Conservation (phyloP, 2,329 filamentous ascomycete species). For the Helotiales sp. region DNA sequence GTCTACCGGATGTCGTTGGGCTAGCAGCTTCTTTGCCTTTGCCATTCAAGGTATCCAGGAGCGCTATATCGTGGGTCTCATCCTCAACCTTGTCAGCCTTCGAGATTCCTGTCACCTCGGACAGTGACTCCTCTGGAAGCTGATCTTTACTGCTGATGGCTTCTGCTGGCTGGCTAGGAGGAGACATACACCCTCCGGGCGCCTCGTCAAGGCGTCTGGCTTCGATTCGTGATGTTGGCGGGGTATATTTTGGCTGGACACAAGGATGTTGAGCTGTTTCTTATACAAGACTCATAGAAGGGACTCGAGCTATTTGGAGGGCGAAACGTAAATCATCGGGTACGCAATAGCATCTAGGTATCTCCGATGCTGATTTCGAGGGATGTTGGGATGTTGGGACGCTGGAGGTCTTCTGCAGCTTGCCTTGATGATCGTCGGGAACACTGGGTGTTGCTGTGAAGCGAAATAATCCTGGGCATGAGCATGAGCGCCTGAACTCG, state of each 20-base stretch:
- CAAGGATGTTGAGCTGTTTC: neutral
- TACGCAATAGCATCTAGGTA: neutral
- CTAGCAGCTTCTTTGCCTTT: neutral
- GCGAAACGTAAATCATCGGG: neutral
- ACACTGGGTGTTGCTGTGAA: neutral
- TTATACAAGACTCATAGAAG: neutral
- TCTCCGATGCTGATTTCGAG: constrained; percentile 6
- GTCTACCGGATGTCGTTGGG: neutral
- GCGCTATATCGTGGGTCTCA: neutral
- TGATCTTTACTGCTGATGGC: constrained; percentile 35
- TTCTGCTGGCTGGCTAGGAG: constrained; percentile 38
- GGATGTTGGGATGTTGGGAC: neutral
- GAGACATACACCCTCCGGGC: constrained; percentile 43
- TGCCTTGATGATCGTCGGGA: constrained; percentile 2
- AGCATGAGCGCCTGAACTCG: neutral
- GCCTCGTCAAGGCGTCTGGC: constrained; percentile 37
- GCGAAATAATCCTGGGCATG: neutral
- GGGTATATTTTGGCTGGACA: constrained; percentile 32
- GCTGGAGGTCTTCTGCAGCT: neutral
- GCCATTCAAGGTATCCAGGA: neutral
- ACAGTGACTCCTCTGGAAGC: constrained; percentile 21
- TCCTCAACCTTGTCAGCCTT: neutral
- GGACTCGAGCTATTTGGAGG: neutral
- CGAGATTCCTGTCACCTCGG: constrained; percentile 13
- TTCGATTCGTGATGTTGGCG: constrained; percentile 34